These are phyloP conservation scores for Knufia petricola DNA, from an alignment of 2,329 filamentous ascomycete genomes.

Conservation along the genomic window DNA sequence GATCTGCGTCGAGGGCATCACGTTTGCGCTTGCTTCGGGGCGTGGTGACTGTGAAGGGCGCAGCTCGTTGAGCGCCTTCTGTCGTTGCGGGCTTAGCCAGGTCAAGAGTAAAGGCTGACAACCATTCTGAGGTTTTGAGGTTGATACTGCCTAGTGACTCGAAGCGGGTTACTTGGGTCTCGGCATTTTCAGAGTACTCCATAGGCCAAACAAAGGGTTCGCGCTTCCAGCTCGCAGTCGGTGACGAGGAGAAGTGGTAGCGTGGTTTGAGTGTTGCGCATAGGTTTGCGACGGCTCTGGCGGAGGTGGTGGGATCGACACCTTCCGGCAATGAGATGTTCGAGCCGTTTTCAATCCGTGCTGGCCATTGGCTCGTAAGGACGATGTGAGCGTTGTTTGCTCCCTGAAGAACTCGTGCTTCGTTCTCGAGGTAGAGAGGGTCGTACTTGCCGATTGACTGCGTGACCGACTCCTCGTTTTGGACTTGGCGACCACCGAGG, in stretches of 20 bases:
- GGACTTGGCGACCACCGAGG: slow-evolving; percentile 60
- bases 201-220: slow-evolving; percentile 75
- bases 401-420: slow-evolving; percentile 65
- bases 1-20: slow-evolving; percentile 28
- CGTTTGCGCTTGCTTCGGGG: slow-evolving; percentile 50
- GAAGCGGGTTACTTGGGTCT: slow-evolving; percentile 67
- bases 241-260: slow-evolving; percentile 74
- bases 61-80: slow-evolving; percentile 25
- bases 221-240: slow-evolving; percentile 70
- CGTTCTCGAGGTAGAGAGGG: slow-evolving; percentile 67
- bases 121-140: slow-evolving; percentile 60
- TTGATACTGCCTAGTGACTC: slow-evolving; percentile 75
- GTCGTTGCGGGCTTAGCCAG: slow-evolving; percentile 58
- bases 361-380: slow-evolving; percentile 78
- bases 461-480: slow-evolving; percentile 50
- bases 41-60: slow-evolving; percentile 27
- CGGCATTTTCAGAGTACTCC: slow-evolving; percentile 40
- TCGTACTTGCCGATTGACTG: slow-evolving; percentile 62
- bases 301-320: slow-evolving; percentile 39
- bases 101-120: slow-evolving; percentile 58
- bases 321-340: slow-evolving; percentile 50
- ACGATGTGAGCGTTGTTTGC: slow-evolving; percentile 77
- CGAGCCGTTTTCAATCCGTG: slow-evolving; percentile 59
- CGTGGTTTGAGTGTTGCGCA: slow-evolving; percentile 73
- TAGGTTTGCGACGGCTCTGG: slow-evolving; percentile 66